phyloP scores from a whole-genome alignment of 1,284 basidiomycete genomes.

The Boletus mariae region DNA sequence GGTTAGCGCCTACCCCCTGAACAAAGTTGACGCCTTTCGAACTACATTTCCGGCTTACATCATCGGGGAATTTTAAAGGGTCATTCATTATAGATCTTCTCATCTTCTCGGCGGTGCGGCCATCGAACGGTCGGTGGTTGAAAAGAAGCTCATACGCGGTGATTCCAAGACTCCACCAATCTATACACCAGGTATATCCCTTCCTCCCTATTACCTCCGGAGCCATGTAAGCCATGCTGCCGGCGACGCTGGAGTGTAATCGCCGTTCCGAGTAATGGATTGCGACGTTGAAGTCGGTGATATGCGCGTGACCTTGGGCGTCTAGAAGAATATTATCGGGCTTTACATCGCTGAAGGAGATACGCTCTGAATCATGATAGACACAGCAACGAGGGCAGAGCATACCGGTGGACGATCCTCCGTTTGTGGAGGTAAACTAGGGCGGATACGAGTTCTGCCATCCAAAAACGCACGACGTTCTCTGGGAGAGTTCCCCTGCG shows the following conservation, averaged over 20 bases:
- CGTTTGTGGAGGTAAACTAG: conserved; percentile 88
- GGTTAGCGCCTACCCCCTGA: conserved; percentile 43
- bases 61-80: conserved; percentile 60
- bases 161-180: conserved; percentile 95
- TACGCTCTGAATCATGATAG: conserved; percentile 28
- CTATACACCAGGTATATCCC: conserved; percentile 86
- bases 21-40: conserved; percentile 42
- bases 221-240: conserved; percentile 99
- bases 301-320: conserved; percentile 87
- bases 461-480: conserved; percentile 83
- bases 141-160: conserved; percentile 89
- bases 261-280: conserved; percentile 91
- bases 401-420: conserved; percentile 90
- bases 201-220: conserved; percentile 80
- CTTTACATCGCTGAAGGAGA: conserved; percentile 76
- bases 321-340: conserved; percentile 97
- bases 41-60: conserved; percentile 44
- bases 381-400: conserved; percentile 1
- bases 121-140: conserved; percentile 85
- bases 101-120: conserved; percentile 81
- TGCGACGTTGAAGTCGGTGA: conserved; percentile 98
- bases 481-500: conserved; percentile 77
- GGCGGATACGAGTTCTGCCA: conserved; percentile 83
- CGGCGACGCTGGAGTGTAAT: conserved; percentile 87
- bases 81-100: conserved; percentile 78